phyloP scores from a whole-genome alignment of 1,284 basidiomycete species.

The Takashimella koratensis region DNA sequence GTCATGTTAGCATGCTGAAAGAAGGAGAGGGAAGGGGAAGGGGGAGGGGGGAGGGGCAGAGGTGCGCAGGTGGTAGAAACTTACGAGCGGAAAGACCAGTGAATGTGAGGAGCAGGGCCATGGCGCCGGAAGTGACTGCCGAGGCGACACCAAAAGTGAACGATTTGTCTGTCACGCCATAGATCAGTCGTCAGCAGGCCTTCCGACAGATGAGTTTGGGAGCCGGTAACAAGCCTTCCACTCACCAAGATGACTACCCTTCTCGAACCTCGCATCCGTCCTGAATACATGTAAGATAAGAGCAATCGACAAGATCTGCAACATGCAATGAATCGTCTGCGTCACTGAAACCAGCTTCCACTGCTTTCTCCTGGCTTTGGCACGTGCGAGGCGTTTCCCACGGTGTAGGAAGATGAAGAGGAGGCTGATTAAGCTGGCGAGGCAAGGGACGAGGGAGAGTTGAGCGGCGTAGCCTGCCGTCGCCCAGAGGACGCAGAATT shows the following conservation, averaged over 20 bases:
- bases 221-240: no score
- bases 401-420: constrained; percentile 48
- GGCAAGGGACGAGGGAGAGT: constrained; percentile 45
- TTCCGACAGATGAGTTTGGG: no score
- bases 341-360: constrained; percentile 49
- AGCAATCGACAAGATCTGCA: constrained; percentile 40
- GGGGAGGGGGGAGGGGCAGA: no score
- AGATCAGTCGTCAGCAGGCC: constrained; percentile 3
- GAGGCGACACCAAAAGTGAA: constrained; percentile 43
- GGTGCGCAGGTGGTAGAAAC: no score
- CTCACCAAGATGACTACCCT: constrained; percentile 39
- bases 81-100: constrained; percentile 46
- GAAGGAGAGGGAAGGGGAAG: no score
- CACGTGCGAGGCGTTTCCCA: constrained; percentile 42
- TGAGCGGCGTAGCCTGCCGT: constrained; percentile 47
- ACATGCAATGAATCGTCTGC: constrained; percentile 43
- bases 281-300: constrained; percentile 44
- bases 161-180: constrained; percentile 39
- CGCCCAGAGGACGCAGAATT: constrained; percentile 44
- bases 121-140: constrained; percentile 35
- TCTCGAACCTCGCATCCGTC: constrained; percentile 43
- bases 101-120: constrained; percentile 40
- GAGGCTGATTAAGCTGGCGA: constrained; percentile 41
- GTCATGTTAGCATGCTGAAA: neutral
- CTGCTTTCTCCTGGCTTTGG: constrained; percentile 42